Percentiles rank a stretch among this genome's conserved stretches.
Evolutionary conservation across 352 stramenopile genomes (phyloP).

Genomic region (Saprolegnia diclina): DNA sequence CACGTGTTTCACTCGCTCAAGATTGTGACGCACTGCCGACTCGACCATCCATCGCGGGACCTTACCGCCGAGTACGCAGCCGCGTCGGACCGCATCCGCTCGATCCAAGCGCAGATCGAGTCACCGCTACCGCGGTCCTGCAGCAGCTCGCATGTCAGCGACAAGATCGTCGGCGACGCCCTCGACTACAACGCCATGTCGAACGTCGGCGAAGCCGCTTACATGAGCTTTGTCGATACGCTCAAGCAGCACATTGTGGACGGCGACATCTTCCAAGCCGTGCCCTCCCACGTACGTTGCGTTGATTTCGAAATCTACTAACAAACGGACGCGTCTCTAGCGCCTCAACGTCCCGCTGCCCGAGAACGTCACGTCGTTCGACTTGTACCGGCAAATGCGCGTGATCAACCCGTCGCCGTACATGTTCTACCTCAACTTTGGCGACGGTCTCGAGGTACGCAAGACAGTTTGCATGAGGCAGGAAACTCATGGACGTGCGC

Average conservation of each 20-base stretch:
- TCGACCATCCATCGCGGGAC: conserved; percentile 48
- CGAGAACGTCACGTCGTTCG: conserved; percentile 56
- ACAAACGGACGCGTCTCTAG: conserved; percentile 30
- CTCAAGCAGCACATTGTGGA: conserved; percentile 87
- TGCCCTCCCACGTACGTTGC: conserved; percentile 46
- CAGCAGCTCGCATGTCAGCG: conserved; percentile 51
- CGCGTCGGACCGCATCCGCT: conserved; percentile 65
- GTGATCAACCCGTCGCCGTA: conserved; percentile 86
- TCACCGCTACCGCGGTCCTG: conserved; percentile 49
- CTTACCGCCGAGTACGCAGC: conserved; percentile 61
- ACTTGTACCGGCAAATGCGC: conserved; percentile 86
- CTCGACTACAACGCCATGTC: conserved; percentile 70
- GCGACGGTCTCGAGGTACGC: conserved; percentile 61
- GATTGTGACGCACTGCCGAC: conserved; percentile 74
- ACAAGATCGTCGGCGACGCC: conserved; percentile 32
- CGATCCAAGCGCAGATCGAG: conserved; percentile 49
- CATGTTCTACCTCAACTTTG: conserved; percentile 86
- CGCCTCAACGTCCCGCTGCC: conserved; percentile 64
- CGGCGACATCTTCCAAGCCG: conserved; percentile 87
- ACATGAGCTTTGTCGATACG: conserved; percentile 83
- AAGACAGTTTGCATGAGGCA: too few species aligned
- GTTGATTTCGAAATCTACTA: background rate
- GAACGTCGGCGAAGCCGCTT: conserved; percentile 76
- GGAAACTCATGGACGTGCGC: background rate
- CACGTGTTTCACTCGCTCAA: conserved; percentile 88